Percentiles rank a stretch among this genome's conserved stretches.
phyloP scores from a whole-genome alignment of 1,284 basidiomycete species.

The Trametes sp. region DNA sequence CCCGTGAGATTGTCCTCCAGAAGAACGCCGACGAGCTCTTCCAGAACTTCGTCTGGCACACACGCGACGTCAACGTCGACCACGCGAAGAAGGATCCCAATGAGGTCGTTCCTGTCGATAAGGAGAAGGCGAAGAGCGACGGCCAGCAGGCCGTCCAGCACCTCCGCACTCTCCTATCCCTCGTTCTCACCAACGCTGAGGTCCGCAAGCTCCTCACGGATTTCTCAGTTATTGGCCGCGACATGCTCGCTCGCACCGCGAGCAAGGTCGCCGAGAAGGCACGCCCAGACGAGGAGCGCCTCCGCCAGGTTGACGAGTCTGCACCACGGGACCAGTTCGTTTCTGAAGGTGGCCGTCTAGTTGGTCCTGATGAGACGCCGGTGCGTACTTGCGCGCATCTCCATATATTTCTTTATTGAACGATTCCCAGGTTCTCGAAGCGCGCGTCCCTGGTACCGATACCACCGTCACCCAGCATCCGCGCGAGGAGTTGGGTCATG shows the following conservation, averaged over 20 bases:
- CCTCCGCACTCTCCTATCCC: slow-evolving; percentile 84
- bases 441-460: slow-evolving; percentile 54
- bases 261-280: slow-evolving; percentile 76
- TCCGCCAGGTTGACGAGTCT: slow-evolving; percentile 75
- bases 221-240: slow-evolving; percentile 84
- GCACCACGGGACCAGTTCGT: slow-evolving; percentile 70
- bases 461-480: slow-evolving; percentile 57
- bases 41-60: slow-evolving; percentile 87
- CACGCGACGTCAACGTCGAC: slow-evolving; percentile 61
- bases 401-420: background rate
- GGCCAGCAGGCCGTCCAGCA: slow-evolving; percentile 75
- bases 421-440: slow-evolving; percentile 50
- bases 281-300: slow-evolving; percentile 71
- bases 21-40: slow-evolving; percentile 93
- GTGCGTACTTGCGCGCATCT: slow-evolving; percentile 28
- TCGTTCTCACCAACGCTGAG: slow-evolving; percentile 92
- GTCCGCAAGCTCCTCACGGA: slow-evolving; percentile 90
- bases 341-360: slow-evolving; percentile 55
- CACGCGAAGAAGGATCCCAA: slow-evolving; percentile 52
- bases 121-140: slow-evolving; percentile 66
- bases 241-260: slow-evolving; percentile 84
- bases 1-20: slow-evolving; percentile 71
- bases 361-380: slow-evolving; percentile 45
- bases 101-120: slow-evolving; percentile 58
- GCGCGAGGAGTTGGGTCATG: slow-evolving; percentile 38